Percentiles rank a stretch among this genome's conserved stretches.
phyloP scores from a whole-genome alignment of 345 rosid genomes.

The Sonneratia caseolaris region DNA sequence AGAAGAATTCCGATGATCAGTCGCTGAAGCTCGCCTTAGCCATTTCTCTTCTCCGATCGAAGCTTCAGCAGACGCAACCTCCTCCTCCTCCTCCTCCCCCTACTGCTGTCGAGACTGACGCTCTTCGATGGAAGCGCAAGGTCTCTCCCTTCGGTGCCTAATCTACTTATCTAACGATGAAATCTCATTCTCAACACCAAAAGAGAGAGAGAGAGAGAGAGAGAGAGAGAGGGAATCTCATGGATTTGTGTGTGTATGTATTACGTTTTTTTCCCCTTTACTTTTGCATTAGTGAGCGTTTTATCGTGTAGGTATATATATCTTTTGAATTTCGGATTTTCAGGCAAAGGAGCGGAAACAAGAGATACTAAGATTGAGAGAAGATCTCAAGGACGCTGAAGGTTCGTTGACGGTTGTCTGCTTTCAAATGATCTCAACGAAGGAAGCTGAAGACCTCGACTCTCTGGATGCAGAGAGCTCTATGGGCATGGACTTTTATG shows the following conservation, averaged over 20 bases:
- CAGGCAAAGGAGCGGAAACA: conserved; percentile 82
- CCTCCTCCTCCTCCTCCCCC: conserved; percentile 18
- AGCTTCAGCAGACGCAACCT: conserved; percentile 30
- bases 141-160: conserved; percentile 17
- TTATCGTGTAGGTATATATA: neutral
- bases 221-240: no score
- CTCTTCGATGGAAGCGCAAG: conserved; percentile 85
- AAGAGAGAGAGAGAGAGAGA: no score
- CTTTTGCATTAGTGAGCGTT: neutral
- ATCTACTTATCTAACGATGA: neutral
- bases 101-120: conserved; percentile 31
- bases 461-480: neutral
- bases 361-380: conserved; percentile 57
- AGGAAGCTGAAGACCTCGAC: no score
- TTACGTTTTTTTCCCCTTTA: neutral
- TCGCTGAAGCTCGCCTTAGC: conserved; percentile 60
- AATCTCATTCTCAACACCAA: neutral
- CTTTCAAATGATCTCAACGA: neutral
- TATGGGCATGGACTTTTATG: neutral
- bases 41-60: conserved; percentile 71
- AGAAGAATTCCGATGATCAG: conserved; percentile 25
- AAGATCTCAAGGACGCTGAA: conserved; percentile 74
- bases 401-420: conserved; percentile 21
- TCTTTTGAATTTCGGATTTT: conserved; percentile 5
- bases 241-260: neutral